Evolutionary conservation across 306 rosid species (phyloP), one percentile per base, ranked within the genome.

Genomic region (Mimosa bimucronata): DNA sequence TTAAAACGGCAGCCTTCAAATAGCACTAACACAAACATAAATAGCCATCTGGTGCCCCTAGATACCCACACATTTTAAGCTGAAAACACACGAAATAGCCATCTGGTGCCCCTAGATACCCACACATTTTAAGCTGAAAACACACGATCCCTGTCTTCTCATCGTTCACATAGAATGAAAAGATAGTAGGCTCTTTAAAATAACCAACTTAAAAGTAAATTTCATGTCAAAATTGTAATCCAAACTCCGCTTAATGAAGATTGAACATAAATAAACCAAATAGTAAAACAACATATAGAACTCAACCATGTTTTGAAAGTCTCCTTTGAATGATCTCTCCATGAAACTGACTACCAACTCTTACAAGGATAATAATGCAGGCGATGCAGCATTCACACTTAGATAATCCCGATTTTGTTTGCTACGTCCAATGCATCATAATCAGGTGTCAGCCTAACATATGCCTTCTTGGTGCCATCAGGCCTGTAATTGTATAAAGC

Each of bases 391-490:
- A 67, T 57, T 57, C 74, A 13, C 81, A 1, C 70, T 90, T 90
- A 93, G 85, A 93, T 93, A 29, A 93, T 91, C 7, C 98, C 98
- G 57, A 93, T 93, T 85, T 93, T 93, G 97, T 93, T 93, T 34
- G 98, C 97, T 18, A 91, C 97, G 67, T 93, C 98, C 82, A 93
- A 76, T 3, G 98, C 98, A 82, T 93, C 98, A 11, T 81, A 90
- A 74, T 93, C 98, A 8, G 93, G 98, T 16, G 97, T 91, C 92
- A 93, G 81, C 83, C 93, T 85, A 3, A 93, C 98, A 82, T 91
- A 93, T 2, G 98, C 98, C 88, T 93, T 93, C 88, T 93, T 93
- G 79, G 97, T 91, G 67, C 98, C 98, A 88, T 93, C 97, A 2
- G 97, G 98, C 91, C 98, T 93, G 92, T 73, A 88, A 69, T 10